phyloP scores from a whole-genome alignment of 768 basidiomycete species.

The Cyathus striatus region DNA sequence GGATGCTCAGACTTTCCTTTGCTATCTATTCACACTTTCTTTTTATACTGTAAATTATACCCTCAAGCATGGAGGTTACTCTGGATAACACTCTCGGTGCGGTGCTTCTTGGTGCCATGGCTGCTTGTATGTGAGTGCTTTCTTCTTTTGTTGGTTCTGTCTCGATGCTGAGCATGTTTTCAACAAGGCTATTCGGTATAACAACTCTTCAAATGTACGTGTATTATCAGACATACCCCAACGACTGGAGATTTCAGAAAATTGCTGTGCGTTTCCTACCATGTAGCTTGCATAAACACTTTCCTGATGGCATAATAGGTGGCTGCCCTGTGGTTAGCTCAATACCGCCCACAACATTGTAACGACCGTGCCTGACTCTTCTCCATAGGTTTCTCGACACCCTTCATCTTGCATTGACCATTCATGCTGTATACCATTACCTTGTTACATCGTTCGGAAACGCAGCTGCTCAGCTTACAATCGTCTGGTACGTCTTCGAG shows the following conservation, averaged over 20 bases:
- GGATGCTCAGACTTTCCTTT: no score
- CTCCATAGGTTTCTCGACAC: constrained; percentile 19
- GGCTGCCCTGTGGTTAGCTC: constrained; percentile 14
- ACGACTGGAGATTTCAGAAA: constrained; percentile 15
- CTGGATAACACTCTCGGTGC: not conserved
- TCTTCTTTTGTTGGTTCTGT: not conserved
- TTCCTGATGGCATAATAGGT: constrained; percentile 7
- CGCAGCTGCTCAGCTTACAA: constrained; percentile 1
- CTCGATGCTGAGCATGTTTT: not conserved
- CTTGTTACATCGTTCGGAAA: constrained; percentile 17
- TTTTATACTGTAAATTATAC: not conserved
- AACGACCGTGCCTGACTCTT: no score
- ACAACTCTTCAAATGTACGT: constrained; percentile 17
- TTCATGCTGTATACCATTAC: constrained; percentile 22
- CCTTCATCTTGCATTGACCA: constrained; percentile 19
- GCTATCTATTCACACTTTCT: not conserved
- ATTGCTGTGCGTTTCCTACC: constrained; percentile 10
- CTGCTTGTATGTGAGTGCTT: not conserved
- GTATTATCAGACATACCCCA: constrained; percentile 15
- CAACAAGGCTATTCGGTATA: constrained; percentile 11
- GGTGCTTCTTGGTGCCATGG: not conserved
- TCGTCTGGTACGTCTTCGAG: constrained; percentile 1
- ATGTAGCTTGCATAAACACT: not conserved
- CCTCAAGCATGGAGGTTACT: not conserved
- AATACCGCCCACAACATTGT: not conserved